Evolutionary conservation across 129 eudicot genomes (phyloP), one percentile per base, ranked within the genome.

Genomic region (Gnaphalium uliginosum): DNA sequence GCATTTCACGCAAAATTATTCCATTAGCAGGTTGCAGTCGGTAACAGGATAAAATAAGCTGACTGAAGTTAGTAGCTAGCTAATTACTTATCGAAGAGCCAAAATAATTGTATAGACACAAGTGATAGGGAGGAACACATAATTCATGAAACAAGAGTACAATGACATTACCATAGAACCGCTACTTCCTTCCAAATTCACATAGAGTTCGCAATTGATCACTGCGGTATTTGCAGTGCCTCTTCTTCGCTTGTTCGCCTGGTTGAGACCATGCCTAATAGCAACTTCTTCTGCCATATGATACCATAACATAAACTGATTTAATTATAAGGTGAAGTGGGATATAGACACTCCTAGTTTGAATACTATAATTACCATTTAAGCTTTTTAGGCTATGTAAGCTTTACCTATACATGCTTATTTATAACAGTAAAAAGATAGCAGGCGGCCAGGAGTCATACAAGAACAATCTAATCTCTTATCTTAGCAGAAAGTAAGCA

Each of bases 231-330:
- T 87, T 54, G 86, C 8, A 73, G 81, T 54, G 30, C 53, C 66
- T 81, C 96, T 90, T 85, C 81, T 84, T n/a, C 89, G 87, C 78
- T 86, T 90, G 83, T 43, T 71, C 69, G 72, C 87, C 62, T 76
- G 74, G 77, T 39, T 64, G 50, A 23, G 53, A 14, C 4, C 53
- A 46, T 46, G 8, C 76, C 82, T 59, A 62, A 79, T 22, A 10
- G 86, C 27, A 64, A 66, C 64, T 25, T 83, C 96, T 68, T 82
- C 91, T 88, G 85, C 74, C 53, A 46, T 46, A 43, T 43, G 17
- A 43, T 43, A 46, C 53, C n/a, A 46, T 46, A 46, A 46, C 18
- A 46, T 14, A 46, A 46, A 3, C 14, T 46, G 6, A 46, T 46
- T 14, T 5, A 18, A 46, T 46, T 13, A 46, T 1, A 46, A 13